phyloP scores from a whole-genome alignment of 345 rosid species.

The rapeseed (Brassica napus) region Da-Ae NC_063446.1:3721501-3722000 shows the following conservation, averaged over 20 bases:
- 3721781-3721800: too few species aligned
- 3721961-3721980: too few species aligned
- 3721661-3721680: not conserved
- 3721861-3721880: too few species aligned
- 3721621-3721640: not conserved
- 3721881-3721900: too few species aligned
- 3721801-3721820: too few species aligned
- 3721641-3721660: not conserved
- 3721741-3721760: slow-evolving; percentile 68
- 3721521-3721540: slow-evolving; percentile 13
- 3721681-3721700: not conserved
- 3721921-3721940: too few species aligned
- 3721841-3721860: too few species aligned
- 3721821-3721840: too few species aligned
- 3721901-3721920: too few species aligned
- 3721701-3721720: not conserved
- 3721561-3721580: not conserved
- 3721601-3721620: not conserved
- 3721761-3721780: slow-evolving; percentile 34
- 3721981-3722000: too few species aligned
- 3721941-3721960: too few species aligned
- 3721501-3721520: slow-evolving; percentile 30
- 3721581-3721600: not conserved
- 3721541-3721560: slow-evolving; percentile 12
- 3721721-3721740: slow-evolving; percentile 53